These are phyloP conservation scores for Novakomyces olei DNA, from an alignment of 805 yeast species.

Conservation along the genomic window DNA sequence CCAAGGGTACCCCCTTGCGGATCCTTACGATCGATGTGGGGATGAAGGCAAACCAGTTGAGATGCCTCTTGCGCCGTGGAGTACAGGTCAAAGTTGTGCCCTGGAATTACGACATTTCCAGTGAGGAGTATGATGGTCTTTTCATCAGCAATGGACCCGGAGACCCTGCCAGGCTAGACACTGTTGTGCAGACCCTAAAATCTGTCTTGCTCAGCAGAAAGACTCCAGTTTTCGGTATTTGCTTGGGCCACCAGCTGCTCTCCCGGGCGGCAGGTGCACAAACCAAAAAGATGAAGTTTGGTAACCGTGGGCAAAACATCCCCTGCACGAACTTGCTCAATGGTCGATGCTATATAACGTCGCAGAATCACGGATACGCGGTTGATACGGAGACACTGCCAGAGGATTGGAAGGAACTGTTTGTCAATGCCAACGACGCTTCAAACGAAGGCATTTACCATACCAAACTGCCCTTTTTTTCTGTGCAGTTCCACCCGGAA, in stretches of 20 bases:
- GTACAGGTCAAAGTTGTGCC: slow-evolving; percentile 92
- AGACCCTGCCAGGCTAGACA: slow-evolving; percentile 75
- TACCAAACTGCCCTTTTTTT: slow-evolving; percentile 68
- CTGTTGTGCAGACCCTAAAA: slow-evolving; percentile 38
- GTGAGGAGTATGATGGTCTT: slow-evolving; percentile 77
- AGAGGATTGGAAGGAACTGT: slow-evolving; percentile 76
- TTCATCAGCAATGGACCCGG: slow-evolving; percentile 98
- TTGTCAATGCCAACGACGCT: slow-evolving; percentile 88
- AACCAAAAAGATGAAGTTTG: slow-evolving; percentile 82
- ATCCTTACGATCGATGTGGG: slow-evolving; percentile 90
- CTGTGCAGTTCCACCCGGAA: slow-evolving; percentile 98
- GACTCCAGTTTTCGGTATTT: slow-evolving; percentile 91
- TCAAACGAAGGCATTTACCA: slow-evolving; percentile 97
- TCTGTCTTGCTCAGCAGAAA: slow-evolving; percentile 38
- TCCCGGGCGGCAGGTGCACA: slow-evolving; percentile 90
- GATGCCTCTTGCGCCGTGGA: slow-evolving; percentile 91
- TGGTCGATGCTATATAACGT: slow-evolving; percentile 91
- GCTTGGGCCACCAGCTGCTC: slow-evolving; percentile 90
- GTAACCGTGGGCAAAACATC: slow-evolving; percentile 97
- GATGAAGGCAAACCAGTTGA: slow-evolving; percentile 91
- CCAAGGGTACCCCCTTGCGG: slow-evolving; percentile 59
- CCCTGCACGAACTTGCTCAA: slow-evolving; percentile 80
- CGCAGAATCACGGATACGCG: slow-evolving; percentile 97
- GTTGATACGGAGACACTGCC: slow-evolving; percentile 63
- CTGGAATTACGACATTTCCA: slow-evolving; percentile 65